phyloP scores from a whole-genome alignment of 208 protist species.

The Crithidia bombi region DNA sequence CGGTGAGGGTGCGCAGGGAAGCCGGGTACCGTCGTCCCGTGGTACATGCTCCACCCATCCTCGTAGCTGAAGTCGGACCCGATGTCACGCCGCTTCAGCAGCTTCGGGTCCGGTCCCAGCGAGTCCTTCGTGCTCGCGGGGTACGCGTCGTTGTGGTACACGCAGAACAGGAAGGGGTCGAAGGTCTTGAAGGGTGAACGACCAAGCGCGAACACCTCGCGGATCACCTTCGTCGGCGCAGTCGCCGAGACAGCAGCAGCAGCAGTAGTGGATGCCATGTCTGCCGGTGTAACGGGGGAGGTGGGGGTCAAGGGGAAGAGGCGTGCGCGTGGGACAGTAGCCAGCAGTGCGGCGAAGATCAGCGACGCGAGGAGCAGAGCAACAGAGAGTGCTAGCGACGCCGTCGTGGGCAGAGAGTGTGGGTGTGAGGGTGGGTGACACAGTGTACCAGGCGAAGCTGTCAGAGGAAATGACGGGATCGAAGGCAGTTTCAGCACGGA shows the following conservation, averaged over 20 bases:
- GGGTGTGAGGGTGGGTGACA: too few species aligned
- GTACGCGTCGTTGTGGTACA: conserved; percentile 62
- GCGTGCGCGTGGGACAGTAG: background rate
- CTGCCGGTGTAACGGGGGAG: background rate
- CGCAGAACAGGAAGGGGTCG: conserved; percentile 65
- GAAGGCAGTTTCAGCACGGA: too few species aligned
- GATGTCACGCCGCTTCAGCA: conserved; percentile 51
- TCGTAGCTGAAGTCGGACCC: conserved; percentile 66
- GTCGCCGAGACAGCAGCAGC: background rate
- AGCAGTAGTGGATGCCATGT: too few species aligned
- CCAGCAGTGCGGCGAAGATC: background rate
- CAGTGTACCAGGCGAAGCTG: too few species aligned
- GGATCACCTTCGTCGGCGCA: conserved; percentile 8
- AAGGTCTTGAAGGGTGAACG: conserved; percentile 38
- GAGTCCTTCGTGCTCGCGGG: conserved; percentile 36
- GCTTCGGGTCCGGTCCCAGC: conserved; percentile 33
- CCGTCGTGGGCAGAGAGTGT: too few species aligned
- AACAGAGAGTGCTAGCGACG: too few species aligned
- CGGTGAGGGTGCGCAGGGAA: conserved; percentile 90
- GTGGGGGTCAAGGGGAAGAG: background rate
- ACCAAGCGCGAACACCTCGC: conserved; percentile 24
- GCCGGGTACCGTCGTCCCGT: conserved; percentile 63
- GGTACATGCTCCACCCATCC: conserved; percentile 77
- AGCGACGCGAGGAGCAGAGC: conserved; percentile 10
- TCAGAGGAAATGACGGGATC: too few species aligned